These are phyloP conservation scores for Saxophila tyrrhenica DNA, from an alignment of 495 filamentous ascomycete species.

Conservation along the genomic window DNA sequence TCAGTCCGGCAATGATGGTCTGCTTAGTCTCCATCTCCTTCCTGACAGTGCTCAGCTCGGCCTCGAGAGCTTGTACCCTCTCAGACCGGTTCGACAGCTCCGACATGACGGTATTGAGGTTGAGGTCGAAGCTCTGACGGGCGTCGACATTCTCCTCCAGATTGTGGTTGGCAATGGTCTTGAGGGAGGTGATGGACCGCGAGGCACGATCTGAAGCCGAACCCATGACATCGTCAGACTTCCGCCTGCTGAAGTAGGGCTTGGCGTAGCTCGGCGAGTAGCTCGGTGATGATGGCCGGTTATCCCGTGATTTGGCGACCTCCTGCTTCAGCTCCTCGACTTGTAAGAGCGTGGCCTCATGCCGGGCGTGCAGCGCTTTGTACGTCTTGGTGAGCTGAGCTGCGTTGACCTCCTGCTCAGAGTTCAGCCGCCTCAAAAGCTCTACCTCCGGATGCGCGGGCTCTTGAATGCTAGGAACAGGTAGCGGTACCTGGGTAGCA, in stretches of 20 bases:
- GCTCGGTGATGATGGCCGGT: slow-evolving; percentile 44
- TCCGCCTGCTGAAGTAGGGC: slow-evolving; percentile 81
- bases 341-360: slow-evolving; percentile 68
- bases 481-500: background rate
- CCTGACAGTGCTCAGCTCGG: slow-evolving; percentile 69
- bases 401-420: slow-evolving; percentile 67
- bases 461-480: background rate
- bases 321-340: slow-evolving; percentile 85
- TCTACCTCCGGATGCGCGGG: slow-evolving; percentile 54
- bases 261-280: slow-evolving; percentile 37
- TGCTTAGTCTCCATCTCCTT: slow-evolving; percentile 95
- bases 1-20: slow-evolving; percentile 86
- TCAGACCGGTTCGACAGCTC: slow-evolving; percentile 81
- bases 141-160: slow-evolving; percentile 71
- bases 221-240: slow-evolving; percentile 79
- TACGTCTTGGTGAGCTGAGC: slow-evolving; percentile 64
- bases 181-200: slow-evolving; percentile 78
- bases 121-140: slow-evolving; percentile 85
- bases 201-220: slow-evolving; percentile 89
- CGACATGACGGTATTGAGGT: slow-evolving; percentile 84
- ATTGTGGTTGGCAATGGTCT: slow-evolving; percentile 75
- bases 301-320: slow-evolving; percentile 51
- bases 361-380: slow-evolving; percentile 64
- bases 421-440: slow-evolving; percentile 52
- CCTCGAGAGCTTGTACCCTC: slow-evolving; percentile 77